phyloP scores from a whole-genome alignment of 202 grass and related monocot genomes.

The Tripidium arundinaceum region DNA sequence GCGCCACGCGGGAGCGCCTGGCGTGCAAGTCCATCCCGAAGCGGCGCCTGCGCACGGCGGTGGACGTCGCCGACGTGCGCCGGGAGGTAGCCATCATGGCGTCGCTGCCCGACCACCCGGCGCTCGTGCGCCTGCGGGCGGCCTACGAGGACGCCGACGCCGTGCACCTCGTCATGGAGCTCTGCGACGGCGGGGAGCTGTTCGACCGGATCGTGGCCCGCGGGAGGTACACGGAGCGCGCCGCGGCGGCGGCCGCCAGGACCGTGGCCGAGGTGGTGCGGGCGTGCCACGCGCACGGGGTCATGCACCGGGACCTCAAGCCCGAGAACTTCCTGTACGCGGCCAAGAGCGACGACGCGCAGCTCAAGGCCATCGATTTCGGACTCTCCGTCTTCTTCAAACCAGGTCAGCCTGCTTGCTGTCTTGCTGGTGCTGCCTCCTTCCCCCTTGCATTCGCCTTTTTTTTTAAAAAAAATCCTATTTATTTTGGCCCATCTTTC shows the following conservation, averaged over 20 bases:
- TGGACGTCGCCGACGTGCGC: slow-evolving; percentile 73
- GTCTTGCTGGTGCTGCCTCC: not conserved
- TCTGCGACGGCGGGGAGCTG: slow-evolving; percentile 91
- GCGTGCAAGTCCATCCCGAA: slow-evolving; percentile 93
- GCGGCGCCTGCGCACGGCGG: slow-evolving; percentile 48
- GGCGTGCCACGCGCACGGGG: slow-evolving; percentile 57
- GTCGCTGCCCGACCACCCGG: slow-evolving; percentile 66
- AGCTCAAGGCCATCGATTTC: slow-evolving; percentile 85
- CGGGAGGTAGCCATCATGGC: slow-evolving; percentile 82
- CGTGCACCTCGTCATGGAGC: slow-evolving; percentile 96
- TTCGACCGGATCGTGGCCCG: slow-evolving; percentile 85
- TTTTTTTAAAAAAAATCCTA: no score
- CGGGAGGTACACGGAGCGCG: slow-evolving; percentile 86
- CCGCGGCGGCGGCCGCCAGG: slow-evolving; percentile 40
- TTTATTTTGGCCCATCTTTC: no score
- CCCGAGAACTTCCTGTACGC: slow-evolving; percentile 75
- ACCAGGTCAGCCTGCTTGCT: slow-evolving; percentile 40
- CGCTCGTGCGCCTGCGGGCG: slow-evolving; percentile 57
- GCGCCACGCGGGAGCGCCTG: slow-evolving; percentile 43
- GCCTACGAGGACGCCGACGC: slow-evolving; percentile 79
- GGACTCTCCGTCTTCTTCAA: slow-evolving; percentile 84
- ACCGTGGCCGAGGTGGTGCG: slow-evolving; percentile 71
- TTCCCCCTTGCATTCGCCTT: not conserved
- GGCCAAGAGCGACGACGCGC: slow-evolving; percentile 47
- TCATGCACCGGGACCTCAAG: slow-evolving; percentile 81